Evolutionary conservation across 345 rosid species (phyloP).

Genomic region (Punica granatum): DNA sequence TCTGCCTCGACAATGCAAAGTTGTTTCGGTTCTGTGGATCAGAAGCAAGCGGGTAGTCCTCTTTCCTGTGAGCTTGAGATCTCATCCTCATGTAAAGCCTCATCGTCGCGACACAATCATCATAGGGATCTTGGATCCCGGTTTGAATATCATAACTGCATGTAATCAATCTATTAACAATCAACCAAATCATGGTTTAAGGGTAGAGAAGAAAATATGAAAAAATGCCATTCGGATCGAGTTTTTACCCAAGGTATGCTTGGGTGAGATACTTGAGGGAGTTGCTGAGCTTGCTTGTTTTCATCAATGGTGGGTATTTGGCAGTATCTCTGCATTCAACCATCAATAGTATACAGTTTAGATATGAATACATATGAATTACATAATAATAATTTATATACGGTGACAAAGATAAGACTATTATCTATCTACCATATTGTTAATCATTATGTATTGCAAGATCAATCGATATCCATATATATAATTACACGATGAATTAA

Average conservation of each 20-base stretch:
- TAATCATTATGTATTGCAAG: too few species aligned
- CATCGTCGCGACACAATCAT: conserved; percentile 86
- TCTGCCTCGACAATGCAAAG: conserved; percentile 70
- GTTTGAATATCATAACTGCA: conserved; percentile 67
- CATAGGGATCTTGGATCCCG: conserved; percentile 74
- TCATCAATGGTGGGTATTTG: conserved; percentile 84
- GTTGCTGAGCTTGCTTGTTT: conserved; percentile 93
- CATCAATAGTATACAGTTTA: background rate
- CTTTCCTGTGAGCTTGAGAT: conserved; percentile 47
- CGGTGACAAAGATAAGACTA: too few species aligned
- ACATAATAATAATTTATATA: background rate
- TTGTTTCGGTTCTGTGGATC: conserved; percentile 76
- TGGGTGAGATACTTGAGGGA: conserved; percentile 81
- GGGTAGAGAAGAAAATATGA: background rate
- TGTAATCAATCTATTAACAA: background rate
- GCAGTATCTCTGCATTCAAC: conserved; percentile 61
- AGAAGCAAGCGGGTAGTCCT: conserved; percentile 56
- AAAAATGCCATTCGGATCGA: background rate
- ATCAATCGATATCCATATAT: too few species aligned
- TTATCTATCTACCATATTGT: too few species aligned
- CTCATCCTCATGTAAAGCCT: conserved; percentile 88
- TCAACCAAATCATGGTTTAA: background rate
- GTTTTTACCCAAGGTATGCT: conserved; percentile 70
- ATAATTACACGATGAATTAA: too few species aligned
- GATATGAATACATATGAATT: background rate